Base-by-base conservation (phyloP, 768 basidiomycete genomes). In the Phylloporus scabripes region DNA sequence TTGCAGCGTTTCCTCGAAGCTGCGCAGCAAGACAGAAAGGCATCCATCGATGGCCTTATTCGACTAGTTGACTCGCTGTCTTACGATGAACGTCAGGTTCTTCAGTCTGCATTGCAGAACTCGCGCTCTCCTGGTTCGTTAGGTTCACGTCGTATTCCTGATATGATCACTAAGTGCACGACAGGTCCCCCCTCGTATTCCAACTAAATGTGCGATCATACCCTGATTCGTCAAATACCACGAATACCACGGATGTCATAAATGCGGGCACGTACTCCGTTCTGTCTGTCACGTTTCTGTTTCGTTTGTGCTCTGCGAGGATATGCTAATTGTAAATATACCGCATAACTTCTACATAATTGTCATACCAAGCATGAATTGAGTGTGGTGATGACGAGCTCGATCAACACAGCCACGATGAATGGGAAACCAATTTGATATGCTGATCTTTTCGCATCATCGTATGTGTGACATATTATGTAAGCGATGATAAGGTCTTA, bases 1-100 rank as follows among this genome's bases (percentile, higher is more conserved):
- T 66, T 82, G 52, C 77, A 79, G 42, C 75, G 78, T 46, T 72
- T 93, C 69, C 69, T 88, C 21, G 78, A 80, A 12, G 70, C 85
- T 53, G 76, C 82, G 11, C 81, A 83, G 53, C 82, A 83, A 57
- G 87, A 93, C 63, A 79, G 82, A 42, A 88, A 87, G 68, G 83
- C 82, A 8, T 80, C 86, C 1, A 65, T 93, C 52, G 82, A 84
- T 52, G 83, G 88, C 31, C 76, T 93, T 50, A 66, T 81, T 43
- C 82, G 83, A 42, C 70, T 92, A 10, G 79, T 83, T n/a, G 83
- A 89, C 50, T 76, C 75, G 32, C 74, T 94, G 51, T 77, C 80
- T 0, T 78, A 80, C 20, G 91, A 91, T 21, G 90, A 92, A 56
- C 82, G 79, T 65, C 69, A 76, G 10, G 68, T 75, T 1, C 61